Conservation (phyloP, 2,329 filamentous ascomycete species). For the Fusarium pseudonygamai region DNA sequence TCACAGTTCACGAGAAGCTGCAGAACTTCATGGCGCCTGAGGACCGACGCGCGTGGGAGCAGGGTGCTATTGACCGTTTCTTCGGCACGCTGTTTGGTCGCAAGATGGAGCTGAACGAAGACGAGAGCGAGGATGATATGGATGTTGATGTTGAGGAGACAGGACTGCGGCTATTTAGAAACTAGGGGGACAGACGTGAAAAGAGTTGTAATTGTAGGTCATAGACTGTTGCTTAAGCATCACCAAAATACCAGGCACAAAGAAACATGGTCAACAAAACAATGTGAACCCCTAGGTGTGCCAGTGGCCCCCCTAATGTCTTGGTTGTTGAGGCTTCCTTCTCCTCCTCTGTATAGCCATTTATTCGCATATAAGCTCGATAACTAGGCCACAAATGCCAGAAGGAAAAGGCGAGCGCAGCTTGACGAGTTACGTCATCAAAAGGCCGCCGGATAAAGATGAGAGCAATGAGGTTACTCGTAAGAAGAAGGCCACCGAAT, state of each 20-base stretch:
- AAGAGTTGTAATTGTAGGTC: constrained; percentile 22
- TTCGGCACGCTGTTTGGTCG: constrained; percentile 80
- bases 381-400: constrained; percentile 61
- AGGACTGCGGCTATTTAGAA: constrained; percentile 63
- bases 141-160: constrained; percentile 63
- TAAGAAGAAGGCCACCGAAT: constrained; percentile 58
- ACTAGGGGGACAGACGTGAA: constrained; percentile 33
- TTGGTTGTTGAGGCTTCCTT: constrained; percentile 20
- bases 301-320: constrained; percentile 56
- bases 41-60: constrained; percentile 82
- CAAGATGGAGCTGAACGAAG: constrained; percentile 72
- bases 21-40: constrained; percentile 98
- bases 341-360: constrained; percentile 41
- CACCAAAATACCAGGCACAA: constrained; percentile 24
- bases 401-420: constrained; percentile 54
- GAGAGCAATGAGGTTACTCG: constrained; percentile 56
- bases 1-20: constrained; percentile 95
- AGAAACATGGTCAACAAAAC: constrained; percentile 51
- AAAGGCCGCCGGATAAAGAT: constrained; percentile 46
- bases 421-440: constrained; percentile 46
- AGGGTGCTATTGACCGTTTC: constrained; percentile 78
- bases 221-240: constrained; percentile 18
- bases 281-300: constrained; percentile 57
- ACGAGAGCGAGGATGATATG: constrained; percentile 61
- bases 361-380: constrained; percentile 50